Base-by-base conservation (phyloP, 129 eudicot genomes). In the Dittrichia graveolens region DNA sequence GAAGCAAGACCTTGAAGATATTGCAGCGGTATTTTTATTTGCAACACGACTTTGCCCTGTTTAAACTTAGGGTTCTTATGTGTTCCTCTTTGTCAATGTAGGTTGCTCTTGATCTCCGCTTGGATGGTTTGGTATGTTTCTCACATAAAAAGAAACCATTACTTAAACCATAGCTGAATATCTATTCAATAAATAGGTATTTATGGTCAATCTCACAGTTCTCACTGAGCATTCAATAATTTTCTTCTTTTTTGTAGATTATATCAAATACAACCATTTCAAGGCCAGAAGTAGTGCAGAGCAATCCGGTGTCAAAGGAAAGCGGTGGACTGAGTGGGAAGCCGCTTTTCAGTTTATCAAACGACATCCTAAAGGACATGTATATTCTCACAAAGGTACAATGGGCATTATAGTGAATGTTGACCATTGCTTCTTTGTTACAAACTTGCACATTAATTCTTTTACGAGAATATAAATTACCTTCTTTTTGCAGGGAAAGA, bases 311-410 rank as follows among this genome's bases (percentile, higher is more conserved):
- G 64, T 85, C 96, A 13, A 34, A 81, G 58, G 99, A 95, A 88
- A 42, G 83, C 48, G 99, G 99, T 75, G 99, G 99, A 81, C 81
- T 95, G 71, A 95, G 99, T 79, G 99, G 99, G 74, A 90, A 88
- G 83, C 99, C 99, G 71, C 93, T 95, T 42, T 90, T 95, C 34
- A 41, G 70, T 53, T 80, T 88, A 68, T 95, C 99, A 62, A 95
- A 91, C 12, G 74, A 69, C 59, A 77, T 95, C 3, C 83, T 95
- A 72, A 90, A 83, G 87, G 96, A 95, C 58, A 88, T 88, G 90
- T 95, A 90, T 85, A 52, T 81, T 72, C 82, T 95, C 12, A 95
- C 99, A 58, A 88, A 91, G 99, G 99, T 90, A 81, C 55, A 79
- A 31, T 43, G 42, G 41, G 0, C 60, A 58, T 76, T 16, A 38